Conservation (phyloP, 2,329 filamentous ascomycete genomes). For the Amauroascus verrucosus region DNA sequence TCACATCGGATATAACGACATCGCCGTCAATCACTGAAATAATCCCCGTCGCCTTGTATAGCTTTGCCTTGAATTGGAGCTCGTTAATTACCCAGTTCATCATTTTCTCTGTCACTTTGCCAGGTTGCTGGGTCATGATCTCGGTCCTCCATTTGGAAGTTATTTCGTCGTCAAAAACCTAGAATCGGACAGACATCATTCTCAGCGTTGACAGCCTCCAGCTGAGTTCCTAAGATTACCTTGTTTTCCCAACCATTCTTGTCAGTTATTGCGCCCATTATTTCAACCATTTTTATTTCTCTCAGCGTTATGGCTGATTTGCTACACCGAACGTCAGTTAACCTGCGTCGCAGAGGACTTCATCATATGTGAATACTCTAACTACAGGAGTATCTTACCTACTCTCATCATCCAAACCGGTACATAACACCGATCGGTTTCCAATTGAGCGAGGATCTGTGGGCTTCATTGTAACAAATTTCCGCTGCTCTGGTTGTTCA, state of each 20-base stretch:
- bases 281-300: conserved; percentile 33
- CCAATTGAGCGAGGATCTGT: background rate
- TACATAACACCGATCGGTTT: background rate
- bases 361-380: too few relatives aligned
- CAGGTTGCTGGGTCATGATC: conserved; percentile 14
- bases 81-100: conserved; percentile 38
- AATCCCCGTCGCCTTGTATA: conserved; percentile 32
- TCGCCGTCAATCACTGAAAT: conserved; percentile 38
- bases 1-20: conserved; percentile 46
- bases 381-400: background rate
- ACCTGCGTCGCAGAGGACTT: too few relatives aligned
- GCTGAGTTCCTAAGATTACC: conserved; percentile 17
- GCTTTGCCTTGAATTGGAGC: conserved; percentile 40
- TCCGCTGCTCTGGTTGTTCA: too few relatives aligned
- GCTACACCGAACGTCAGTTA: background rate
- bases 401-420: too few relatives aligned
- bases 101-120: conserved; percentile 28
- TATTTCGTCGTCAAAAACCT: conserved; percentile 30
- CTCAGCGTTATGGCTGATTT: conserved; percentile 21
- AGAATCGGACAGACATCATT: background rate
- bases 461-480: background rate
- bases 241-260: conserved; percentile 36
- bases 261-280: conserved; percentile 37
- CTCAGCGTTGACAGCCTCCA: background rate
- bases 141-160: conserved; percentile 29